Percentiles rank a stretch among this genome's conserved stretches.
Conservation (phyloP, 345 rosid species). For the Litchi chinensis region DNA sequence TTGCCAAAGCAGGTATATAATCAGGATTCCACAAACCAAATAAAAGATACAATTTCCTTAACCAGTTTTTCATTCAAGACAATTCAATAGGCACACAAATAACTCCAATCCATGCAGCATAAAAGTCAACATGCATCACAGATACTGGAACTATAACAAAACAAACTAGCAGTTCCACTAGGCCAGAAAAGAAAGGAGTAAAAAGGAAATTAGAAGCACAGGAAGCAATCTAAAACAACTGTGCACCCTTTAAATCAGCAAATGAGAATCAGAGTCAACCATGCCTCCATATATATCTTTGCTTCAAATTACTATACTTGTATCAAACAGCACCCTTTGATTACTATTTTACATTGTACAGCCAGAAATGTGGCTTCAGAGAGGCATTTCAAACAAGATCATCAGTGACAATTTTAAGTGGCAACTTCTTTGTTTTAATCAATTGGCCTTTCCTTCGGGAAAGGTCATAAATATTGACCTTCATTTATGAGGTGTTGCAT, state of each 20-base stretch:
- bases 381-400: neutral
- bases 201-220: neutral
- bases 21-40: neutral
- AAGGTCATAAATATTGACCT: no score
- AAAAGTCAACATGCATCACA: neutral
- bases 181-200: neutral
- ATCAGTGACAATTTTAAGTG: neutral
- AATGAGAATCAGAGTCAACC: neutral
- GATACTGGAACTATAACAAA: neutral
- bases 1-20: neutral
- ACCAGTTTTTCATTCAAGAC: neutral
- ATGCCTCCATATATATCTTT: neutral
- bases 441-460: no score
- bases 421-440: neutral
- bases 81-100: neutral
- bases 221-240: neutral
- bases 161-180: neutral
- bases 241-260: neutral
- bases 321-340: neutral
- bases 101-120: conserved; percentile 6
- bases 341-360: neutral
- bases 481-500: neutral
- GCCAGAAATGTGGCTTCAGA: neutral
- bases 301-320: no score
- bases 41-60: neutral